A percentile compares a stretch with the other conserved stretches of the same genome.
Conservation (phyloP, 2,329 filamentous ascomycete species). For the Exophiala calicioides region DNA sequence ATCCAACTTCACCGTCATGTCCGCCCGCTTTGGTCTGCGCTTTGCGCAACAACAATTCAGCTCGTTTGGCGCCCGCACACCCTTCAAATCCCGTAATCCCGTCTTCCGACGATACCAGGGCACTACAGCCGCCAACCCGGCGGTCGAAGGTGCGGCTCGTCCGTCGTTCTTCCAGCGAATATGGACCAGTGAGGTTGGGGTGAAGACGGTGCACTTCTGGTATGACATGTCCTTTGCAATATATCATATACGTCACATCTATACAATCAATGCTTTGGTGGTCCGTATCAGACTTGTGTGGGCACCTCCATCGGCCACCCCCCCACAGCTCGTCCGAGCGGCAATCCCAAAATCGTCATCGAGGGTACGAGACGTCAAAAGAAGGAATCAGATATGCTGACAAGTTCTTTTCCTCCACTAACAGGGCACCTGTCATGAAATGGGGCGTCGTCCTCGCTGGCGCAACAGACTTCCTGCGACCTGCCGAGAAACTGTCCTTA, state of each 20-base stretch:
- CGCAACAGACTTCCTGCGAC: conserved; percentile 85
- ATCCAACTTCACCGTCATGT: conserved; percentile 44
- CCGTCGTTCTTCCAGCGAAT: conserved; percentile 68
- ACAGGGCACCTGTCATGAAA: conserved; percentile 93
- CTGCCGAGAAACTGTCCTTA: conserved; percentile 87
- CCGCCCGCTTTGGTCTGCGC: conserved; percentile 60
- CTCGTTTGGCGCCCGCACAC: conserved; percentile 53
- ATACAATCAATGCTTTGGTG: neutral
- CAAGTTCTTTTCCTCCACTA: neutral
- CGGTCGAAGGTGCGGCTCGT: conserved; percentile 41
- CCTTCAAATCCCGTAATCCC: conserved; percentile 50
- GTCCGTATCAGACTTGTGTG: neutral
- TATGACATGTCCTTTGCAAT: conserved; percentile 45
- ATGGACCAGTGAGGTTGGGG: conserved; percentile 77
- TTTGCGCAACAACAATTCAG: conserved; percentile 57
- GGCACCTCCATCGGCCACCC: too few relatives aligned
- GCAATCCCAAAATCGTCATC: too few relatives aligned
- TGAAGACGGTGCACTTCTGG: conserved; percentile 99
- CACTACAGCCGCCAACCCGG: conserved; percentile 57
- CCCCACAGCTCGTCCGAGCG: too few relatives aligned
- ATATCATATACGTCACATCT: neutral
- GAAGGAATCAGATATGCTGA: conserved; percentile 4
- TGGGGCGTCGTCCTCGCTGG: conserved; percentile 93
- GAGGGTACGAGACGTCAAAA: neutral
- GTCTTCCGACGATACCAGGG: conserved; percentile 70